Evolutionary conservation across 768 basidiomycete genomes (phyloP).

Genomic region (Tylopilus sp.): DNA sequence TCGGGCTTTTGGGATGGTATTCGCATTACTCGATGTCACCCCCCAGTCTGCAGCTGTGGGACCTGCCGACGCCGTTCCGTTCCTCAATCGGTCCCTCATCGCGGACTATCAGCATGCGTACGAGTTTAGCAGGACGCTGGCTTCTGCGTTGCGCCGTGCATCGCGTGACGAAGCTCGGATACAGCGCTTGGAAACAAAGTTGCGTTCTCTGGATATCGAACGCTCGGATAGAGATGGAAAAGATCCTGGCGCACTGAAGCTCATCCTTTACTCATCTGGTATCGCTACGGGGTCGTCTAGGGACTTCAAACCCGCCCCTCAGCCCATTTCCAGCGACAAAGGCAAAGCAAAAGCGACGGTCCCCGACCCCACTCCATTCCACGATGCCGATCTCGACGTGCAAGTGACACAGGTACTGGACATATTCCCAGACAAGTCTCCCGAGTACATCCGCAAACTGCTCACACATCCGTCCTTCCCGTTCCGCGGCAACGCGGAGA

Average conservation of each 20-base stretch:
- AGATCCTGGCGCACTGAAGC: conserved; percentile 56
- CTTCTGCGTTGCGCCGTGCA: conserved; percentile 40
- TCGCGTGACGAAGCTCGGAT: conserved; percentile 56
- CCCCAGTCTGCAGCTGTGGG: conserved; percentile 20
- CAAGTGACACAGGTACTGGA: conserved; percentile 71
- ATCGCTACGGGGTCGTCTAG: conserved; percentile 28
- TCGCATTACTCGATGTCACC: conserved; percentile 50
- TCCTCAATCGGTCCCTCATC: conserved; percentile 64
- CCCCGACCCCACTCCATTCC: conserved; percentile 8
- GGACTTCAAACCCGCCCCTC: conserved; percentile 33
- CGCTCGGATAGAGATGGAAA: conserved; percentile 13
- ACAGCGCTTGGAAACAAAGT: conserved; percentile 51
- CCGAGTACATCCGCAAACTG: conserved; percentile 55
- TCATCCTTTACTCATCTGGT: conserved; percentile 63
- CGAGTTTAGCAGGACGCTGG: conserved; percentile 50
- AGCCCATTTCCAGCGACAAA: conserved; percentile 22
- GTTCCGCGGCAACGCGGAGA: conserved; percentile 56
- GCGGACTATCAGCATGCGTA: conserved; percentile 73
- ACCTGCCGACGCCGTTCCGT: conserved; percentile 40
- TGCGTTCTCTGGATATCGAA: conserved; percentile 39
- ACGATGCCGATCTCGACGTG: conserved; percentile 48
- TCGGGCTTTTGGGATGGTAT: conserved; percentile 53
- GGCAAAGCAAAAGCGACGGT: conserved; percentile 41
- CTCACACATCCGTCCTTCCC: conserved; percentile 45
- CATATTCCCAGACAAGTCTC: conserved; percentile 62